Evolutionary conservation across 257 asterid genomes (phyloP).

Genomic region (Osmanthus fragrans): DNA sequence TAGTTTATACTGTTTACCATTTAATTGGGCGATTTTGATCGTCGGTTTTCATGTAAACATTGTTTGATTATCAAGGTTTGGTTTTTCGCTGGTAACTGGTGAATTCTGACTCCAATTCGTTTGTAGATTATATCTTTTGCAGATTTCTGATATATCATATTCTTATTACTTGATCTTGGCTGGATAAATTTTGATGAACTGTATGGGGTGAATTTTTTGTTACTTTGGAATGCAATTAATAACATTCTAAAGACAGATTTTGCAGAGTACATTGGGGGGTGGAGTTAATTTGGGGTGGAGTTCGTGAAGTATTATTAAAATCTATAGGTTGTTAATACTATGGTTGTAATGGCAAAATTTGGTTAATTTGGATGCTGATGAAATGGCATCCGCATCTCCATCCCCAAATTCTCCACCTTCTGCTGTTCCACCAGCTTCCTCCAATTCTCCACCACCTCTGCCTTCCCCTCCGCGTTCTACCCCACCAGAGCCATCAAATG

Average conservation of each 20-base stretch:
- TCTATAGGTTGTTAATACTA: conserved; percentile 5
- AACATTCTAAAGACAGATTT: neutral
- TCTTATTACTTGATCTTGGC: neutral
- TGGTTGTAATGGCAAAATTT: conserved; percentile 27
- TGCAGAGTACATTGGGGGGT: conserved; percentile 3
- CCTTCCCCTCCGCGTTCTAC: conserved; percentile 22
- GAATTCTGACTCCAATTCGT: conserved; percentile 6
- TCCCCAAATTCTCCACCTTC: conserved; percentile 6
- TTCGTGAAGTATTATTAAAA: conserved; percentile 30
- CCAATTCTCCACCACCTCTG: conserved; percentile 32
- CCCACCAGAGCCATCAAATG: conserved; percentile 5
- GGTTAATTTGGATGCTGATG: conserved; percentile 22
- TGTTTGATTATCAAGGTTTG: conserved; percentile 15
- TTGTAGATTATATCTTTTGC: neutral
- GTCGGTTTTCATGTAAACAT: neutral
- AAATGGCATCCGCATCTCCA: conserved; percentile 33
- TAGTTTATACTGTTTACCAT: neutral
- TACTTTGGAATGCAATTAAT: neutral
- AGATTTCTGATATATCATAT: neutral
- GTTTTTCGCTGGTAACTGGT: conserved; percentile 8
- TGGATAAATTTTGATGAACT: conserved; percentile 4
- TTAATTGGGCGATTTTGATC: conserved; percentile 9
- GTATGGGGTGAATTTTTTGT: neutral
- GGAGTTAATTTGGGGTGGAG: conserved; percentile 15
- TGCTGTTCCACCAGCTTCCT: conserved; percentile 19